phyloP scores from a whole-genome alignment of 116 monocot genomes.

The Phalaenopsis hybrid region DNA sequence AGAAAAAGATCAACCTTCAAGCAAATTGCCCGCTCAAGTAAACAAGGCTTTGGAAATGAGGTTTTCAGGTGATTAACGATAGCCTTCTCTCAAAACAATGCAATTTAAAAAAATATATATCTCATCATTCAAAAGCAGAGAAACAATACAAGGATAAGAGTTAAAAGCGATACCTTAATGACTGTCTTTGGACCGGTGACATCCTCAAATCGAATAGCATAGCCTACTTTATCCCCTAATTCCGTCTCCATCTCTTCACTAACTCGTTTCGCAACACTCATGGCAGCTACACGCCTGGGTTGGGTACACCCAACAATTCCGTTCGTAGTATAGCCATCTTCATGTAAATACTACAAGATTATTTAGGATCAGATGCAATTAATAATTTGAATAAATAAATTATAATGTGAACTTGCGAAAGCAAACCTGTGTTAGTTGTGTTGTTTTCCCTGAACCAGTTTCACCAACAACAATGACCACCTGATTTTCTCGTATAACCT shows the following conservation, averaged over 20 bases:
- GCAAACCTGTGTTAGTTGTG: conserved; percentile 83
- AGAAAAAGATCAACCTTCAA: no score
- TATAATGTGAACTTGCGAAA: conserved; percentile 1
- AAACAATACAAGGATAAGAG: not conserved
- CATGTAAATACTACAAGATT: conserved; percentile 69
- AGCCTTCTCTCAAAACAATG: conserved; percentile 3
- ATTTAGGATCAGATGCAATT: conserved; percentile 2
- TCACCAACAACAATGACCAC: conserved; percentile 91
- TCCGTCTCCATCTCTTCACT: conserved; percentile 96
- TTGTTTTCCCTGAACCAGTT: conserved; percentile 98
- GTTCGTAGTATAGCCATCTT: conserved; percentile 64
- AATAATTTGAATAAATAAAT: not conserved
- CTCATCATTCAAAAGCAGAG: not conserved
- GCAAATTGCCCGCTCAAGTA: no score
- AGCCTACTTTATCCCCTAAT: conserved; percentile 85
- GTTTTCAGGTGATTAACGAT: not conserved
- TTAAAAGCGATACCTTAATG: conserved; percentile 53
- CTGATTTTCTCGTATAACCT: conserved; percentile 96
- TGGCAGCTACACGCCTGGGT: conserved; percentile 93
- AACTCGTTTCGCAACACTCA: conserved; percentile 98
- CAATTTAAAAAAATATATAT: not conserved
- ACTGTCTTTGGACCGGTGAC: conserved; percentile 69
- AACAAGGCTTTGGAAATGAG: not conserved
- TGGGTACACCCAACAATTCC: conserved; percentile 89
- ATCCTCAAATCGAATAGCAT: conserved; percentile 94